Evolutionary conservation across 75 land plant species (phyloP).

Genomic region (Pseudotsuga menziesii): DNA sequence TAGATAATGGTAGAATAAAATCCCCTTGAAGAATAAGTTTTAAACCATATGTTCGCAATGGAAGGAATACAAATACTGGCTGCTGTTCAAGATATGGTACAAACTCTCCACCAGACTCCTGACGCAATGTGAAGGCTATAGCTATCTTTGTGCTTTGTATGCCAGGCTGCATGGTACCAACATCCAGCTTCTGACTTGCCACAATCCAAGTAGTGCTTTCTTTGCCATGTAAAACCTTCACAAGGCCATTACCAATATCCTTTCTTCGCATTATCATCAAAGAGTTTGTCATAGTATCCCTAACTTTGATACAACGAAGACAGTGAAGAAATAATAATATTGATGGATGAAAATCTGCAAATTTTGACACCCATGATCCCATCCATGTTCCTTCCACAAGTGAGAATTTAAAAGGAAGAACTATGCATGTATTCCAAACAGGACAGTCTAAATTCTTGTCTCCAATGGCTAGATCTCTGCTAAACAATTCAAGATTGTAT

Average conservation of each 20-base stretch:
- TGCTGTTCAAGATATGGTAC: constrained; percentile 51
- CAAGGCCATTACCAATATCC: constrained; percentile 63
- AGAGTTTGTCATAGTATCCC: constrained; percentile 49
- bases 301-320: constrained; percentile 63
- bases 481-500: constrained; percentile 25
- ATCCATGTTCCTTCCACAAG: constrained; percentile 31
- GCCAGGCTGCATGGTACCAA: constrained; percentile 45
- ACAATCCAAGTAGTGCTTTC: constrained; percentile 69
- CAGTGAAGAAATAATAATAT: constrained; percentile 80
- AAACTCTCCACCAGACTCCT: constrained; percentile 44
- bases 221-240: constrained; percentile 63
- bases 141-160: constrained; percentile 68
- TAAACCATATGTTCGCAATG: constrained; percentile 82
- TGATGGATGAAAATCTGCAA: constrained; percentile 89
- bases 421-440: constrained; percentile 82
- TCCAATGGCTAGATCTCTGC: constrained; percentile 19
- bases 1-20: constrained; percentile 88
- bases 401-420: constrained; percentile 73
- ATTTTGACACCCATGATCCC: constrained; percentile 47
- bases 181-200: constrained; percentile 43
- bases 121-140: constrained; percentile 70
- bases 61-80: constrained; percentile 95
- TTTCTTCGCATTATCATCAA: constrained; percentile 61
- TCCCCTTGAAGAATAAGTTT: constrained; percentile 93
- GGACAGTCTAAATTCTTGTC: constrained; percentile 13